Evolutionary conservation across 31 red algal species (phyloP).

Genomic region (Bonnemaisonia californica): DNA sequence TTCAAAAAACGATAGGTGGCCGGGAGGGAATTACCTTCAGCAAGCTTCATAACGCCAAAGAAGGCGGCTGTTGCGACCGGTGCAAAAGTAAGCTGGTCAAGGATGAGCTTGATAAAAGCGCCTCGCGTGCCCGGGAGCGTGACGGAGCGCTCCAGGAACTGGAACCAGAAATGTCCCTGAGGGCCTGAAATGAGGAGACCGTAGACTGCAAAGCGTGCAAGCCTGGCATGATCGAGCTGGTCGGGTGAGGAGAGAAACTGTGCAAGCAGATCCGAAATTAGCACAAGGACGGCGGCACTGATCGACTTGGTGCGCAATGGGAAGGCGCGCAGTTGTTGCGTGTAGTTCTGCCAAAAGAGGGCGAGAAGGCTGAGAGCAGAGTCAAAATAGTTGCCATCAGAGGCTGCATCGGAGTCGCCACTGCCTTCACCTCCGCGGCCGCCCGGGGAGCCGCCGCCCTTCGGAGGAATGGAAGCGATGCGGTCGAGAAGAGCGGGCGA

Average conservation of each 20-base stretch:
- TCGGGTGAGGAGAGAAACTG: constrained; percentile 15
- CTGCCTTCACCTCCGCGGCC: not conserved
- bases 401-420: not conserved
- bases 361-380: constrained; percentile 3
- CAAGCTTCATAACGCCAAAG: constrained; percentile 31
- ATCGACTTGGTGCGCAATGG: constrained; percentile 35
- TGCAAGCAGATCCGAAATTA: constrained; percentile 34
- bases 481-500: not conserved
- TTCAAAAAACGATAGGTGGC: not conserved
- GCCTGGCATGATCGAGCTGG: not conserved
- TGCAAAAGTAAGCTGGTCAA: constrained; percentile 48
- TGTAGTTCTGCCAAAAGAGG: constrained; percentile 9
- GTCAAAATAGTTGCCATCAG: not conserved
- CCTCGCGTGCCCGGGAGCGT: not conserved
- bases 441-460: not conserved
- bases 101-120: constrained; percentile 28
- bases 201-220: constrained; percentile 23
- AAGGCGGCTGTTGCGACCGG: constrained; percentile 39
- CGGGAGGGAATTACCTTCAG: constrained; percentile 6
- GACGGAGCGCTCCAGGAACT: constrained; percentile 7
- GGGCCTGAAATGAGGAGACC: constrained; percentile 32
- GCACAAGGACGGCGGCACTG: constrained; percentile 12
- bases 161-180: constrained; percentile 39
- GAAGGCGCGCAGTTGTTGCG: not conserved
- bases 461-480: not conserved